Conservation (phyloP, 2,329 filamentous ascomycete species). For the Penicillium hesseltinei region DNA sequence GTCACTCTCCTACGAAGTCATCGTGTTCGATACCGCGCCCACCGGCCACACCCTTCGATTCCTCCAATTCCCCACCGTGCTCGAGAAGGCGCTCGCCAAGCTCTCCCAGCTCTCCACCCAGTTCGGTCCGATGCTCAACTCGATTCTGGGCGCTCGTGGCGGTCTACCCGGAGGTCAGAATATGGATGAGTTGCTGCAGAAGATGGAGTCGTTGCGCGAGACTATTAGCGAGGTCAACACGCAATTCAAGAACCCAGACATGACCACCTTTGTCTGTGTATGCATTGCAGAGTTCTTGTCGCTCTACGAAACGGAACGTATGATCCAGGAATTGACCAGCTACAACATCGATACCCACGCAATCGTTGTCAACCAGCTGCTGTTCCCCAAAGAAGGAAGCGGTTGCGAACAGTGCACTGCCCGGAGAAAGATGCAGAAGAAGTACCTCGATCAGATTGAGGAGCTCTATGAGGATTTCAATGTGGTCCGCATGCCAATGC, state of each 20-base stretch:
- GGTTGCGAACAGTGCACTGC: slow-evolving; percentile 94
- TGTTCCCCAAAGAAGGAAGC: slow-evolving; percentile 84
- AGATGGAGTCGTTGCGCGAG: slow-evolving; percentile 88
- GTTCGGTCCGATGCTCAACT: slow-evolving; percentile 94
- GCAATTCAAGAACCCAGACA: slow-evolving; percentile 94
- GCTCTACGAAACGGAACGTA: slow-evolving; percentile 97
- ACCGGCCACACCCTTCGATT: slow-evolving; percentile 98
- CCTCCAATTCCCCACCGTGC: slow-evolving; percentile 94
- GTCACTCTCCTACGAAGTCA: slow-evolving; percentile 96
- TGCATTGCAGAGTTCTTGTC: slow-evolving; percentile 97
- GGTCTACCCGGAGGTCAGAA: slow-evolving; percentile 88
- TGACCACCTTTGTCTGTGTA: slow-evolving; percentile 97
- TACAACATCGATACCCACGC: slow-evolving; percentile 95
- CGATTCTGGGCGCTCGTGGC: slow-evolving; percentile 76
- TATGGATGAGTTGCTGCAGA: slow-evolving; percentile 86
- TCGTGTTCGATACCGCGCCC: slow-evolving; percentile 97
- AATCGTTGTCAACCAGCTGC: slow-evolving; percentile 96
- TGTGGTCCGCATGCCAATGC: slow-evolving; percentile 94
- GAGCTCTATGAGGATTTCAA: slow-evolving; percentile 99
- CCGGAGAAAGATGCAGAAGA: slow-evolving; percentile 96
- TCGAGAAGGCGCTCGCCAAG: slow-evolving; percentile 98
- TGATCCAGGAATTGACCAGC: slow-evolving; percentile 95
- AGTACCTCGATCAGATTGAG: slow-evolving; percentile 97
- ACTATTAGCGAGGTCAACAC: slow-evolving; percentile 95
- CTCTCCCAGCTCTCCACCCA: slow-evolving; percentile 89